Conservation (phyloP, 495 filamentous ascomycete genomes). For the Daldinia childiae region DNA sequence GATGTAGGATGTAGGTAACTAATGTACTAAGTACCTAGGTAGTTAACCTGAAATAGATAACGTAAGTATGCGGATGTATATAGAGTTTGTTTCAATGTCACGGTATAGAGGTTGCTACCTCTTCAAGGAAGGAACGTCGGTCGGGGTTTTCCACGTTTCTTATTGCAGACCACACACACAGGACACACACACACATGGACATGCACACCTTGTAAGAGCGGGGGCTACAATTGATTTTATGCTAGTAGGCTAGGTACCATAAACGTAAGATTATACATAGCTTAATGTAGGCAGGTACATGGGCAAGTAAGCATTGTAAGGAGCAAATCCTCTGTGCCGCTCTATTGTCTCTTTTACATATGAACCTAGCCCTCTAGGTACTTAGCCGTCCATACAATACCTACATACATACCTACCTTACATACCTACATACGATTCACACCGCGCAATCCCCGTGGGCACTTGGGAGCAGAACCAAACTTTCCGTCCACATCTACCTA, state of each 20-base stretch:
- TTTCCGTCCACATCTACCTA: conserved; percentile 5
- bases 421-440: too few species aligned
- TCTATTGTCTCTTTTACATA: conserved; percentile 1
- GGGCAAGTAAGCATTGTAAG: conserved; percentile 1
- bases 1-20: background rate
- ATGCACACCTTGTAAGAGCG: conserved; percentile 12
- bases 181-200: background rate
- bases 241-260: conserved; percentile 3
- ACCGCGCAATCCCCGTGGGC: conserved; percentile 37
- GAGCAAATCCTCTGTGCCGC: background rate
- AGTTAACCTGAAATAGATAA: background rate
- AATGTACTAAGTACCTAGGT: background rate
- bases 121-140: background rate
- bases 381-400: conserved; percentile 8
- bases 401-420: too few species aligned
- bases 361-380: background rate
- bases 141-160: background rate
- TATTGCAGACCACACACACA: background rate
- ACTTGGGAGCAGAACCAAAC: conserved; percentile 19
- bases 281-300: background rate
- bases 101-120: background rate
- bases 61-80: background rate
- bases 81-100: background rate
- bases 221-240: conserved; percentile 10
- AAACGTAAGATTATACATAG: background rate